These are phyloP conservation scores for Aspergillus haitiensis DNA, from an alignment of 495 filamentous ascomycete species.

Conservation along the genomic window DNA sequence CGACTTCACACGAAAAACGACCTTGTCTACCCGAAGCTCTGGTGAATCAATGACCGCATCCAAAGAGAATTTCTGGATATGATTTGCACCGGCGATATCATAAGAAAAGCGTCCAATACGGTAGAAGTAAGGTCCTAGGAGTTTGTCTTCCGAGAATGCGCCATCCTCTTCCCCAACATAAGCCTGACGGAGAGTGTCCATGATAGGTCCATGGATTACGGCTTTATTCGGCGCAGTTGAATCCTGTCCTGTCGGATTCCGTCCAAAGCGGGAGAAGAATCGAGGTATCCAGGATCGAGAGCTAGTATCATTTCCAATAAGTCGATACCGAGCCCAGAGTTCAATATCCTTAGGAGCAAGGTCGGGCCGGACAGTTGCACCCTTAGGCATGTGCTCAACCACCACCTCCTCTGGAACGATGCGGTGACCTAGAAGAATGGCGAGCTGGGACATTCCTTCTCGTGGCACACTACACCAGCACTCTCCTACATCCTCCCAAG, in stretches of 20 bases:
- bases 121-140: conserved; percentile 40
- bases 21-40: conserved; percentile 39
- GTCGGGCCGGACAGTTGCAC: conserved; percentile 33
- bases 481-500: conserved; percentile 50
- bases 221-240: conserved; percentile 19
- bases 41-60: conserved; percentile 39
- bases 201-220: conserved; percentile 33
- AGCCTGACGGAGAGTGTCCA: conserved; percentile 32
- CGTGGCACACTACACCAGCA: conserved; percentile 48
- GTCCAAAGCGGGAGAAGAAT: conserved; percentile 4
- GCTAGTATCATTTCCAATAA: conserved; percentile 16
- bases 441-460: conserved; percentile 43
- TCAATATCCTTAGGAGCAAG: conserved; percentile 49
- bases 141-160: conserved; percentile 37
- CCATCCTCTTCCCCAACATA: conserved; percentile 29
- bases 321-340: conserved; percentile 43
- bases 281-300: conserved; percentile 1
- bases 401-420: conserved; percentile 51
- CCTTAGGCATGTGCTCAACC: conserved; percentile 47
- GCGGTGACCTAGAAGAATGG: conserved; percentile 32
- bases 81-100: conserved; percentile 32
- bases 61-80: conserved; percentile 41
- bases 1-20: conserved; percentile 46
- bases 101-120: conserved; percentile 49
- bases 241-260: conserved; percentile 15